These are phyloP conservation scores for Rubroboletus pulcherrimus DNA, from an alignment of 768 basidiomycete species.

Conservation along the genomic window DNA sequence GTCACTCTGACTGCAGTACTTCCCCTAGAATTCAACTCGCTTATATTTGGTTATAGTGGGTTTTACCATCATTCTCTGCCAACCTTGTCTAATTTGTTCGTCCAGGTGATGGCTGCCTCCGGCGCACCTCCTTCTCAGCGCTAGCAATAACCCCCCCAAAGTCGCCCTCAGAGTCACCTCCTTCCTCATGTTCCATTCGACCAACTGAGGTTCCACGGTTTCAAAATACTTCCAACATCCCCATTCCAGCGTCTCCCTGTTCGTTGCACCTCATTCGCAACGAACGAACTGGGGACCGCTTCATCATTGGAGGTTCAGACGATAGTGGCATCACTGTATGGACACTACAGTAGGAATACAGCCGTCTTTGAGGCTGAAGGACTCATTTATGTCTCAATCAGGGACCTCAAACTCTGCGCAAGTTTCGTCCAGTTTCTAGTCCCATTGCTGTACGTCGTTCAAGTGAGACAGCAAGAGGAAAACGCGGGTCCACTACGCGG, in stretches of 20 bases:
- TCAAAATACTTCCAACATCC: slow-evolving; percentile 39
- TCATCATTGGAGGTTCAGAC: slow-evolving; percentile 70
- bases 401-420: slow-evolving; percentile 61
- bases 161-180: not conserved
- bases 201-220: slow-evolving; percentile 15
- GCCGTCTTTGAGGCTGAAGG: not conserved
- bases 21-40: slow-evolving; percentile 52
- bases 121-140: slow-evolving; percentile 42
- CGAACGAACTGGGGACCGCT: slow-evolving; percentile 53
- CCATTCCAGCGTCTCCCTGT: slow-evolving; percentile 44
- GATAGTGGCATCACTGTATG: slow-evolving; percentile 79
- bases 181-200: slow-evolving; percentile 1
- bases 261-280: slow-evolving; percentile 55
- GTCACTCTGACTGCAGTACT: slow-evolving; percentile 38
- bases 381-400: slow-evolving; percentile 25
- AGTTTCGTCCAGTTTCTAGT: slow-evolving; percentile 72
- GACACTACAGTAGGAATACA: slow-evolving; percentile 52
- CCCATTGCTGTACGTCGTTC: slow-evolving; percentile 56
- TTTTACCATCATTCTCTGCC: not conserved
- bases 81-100: not conserved
- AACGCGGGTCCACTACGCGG: slow-evolving; percentile 56
- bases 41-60: slow-evolving; percentile 67
- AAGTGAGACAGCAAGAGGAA: slow-evolving; percentile 45
- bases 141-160: slow-evolving; percentile 19
- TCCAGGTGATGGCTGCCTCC: slow-evolving; percentile 52